Conservation (phyloP, 129 eudicot genomes). For the Scalesia atractyloides region DNA sequence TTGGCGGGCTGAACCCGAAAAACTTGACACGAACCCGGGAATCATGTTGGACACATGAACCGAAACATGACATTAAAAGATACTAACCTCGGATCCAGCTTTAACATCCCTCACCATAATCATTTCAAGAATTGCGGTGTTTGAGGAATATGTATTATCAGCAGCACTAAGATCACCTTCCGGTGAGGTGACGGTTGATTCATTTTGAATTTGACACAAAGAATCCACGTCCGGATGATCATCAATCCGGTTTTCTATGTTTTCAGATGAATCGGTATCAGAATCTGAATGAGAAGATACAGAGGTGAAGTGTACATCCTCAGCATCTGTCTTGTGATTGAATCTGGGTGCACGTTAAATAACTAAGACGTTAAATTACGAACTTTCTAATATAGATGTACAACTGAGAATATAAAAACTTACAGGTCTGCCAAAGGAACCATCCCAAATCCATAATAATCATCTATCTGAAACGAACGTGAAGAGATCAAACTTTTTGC, state of each 20-base stretch:
- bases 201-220: slow-evolving; percentile 26
- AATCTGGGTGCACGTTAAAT: slow-evolving; percentile 43
- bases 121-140: slow-evolving; percentile 62
- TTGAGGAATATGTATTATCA: slow-evolving; percentile 33
- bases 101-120: slow-evolving; percentile 86
- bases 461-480: slow-evolving; percentile 83
- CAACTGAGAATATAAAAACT: slow-evolving; percentile 35
- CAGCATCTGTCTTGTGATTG: slow-evolving; percentile 91
- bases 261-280: slow-evolving; percentile 38
- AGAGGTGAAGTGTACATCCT: slow-evolving; percentile 86
- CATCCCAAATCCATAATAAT: slow-evolving; percentile 87
- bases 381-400: background rate
- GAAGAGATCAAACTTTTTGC: slow-evolving; percentile 94
- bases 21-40: too few species aligned
- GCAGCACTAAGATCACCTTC: slow-evolving; percentile 20
- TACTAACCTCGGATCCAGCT: slow-evolving; percentile 78
- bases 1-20: too few species aligned
- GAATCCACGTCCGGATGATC: slow-evolving; percentile 24
- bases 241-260: slow-evolving; percentile 24
- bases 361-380: background rate
- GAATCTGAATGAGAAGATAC: slow-evolving; percentile 54
- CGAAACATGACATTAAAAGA: background rate
- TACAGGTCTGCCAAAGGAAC: slow-evolving; percentile 98
- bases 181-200: slow-evolving; percentile 19
- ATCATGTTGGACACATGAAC: too few species aligned